A percentile compares a stretch with the other conserved stretches of the same genome.
Conservation (phyloP, 208 protist genomes). For the Leishmania aethiopica region DNA sequence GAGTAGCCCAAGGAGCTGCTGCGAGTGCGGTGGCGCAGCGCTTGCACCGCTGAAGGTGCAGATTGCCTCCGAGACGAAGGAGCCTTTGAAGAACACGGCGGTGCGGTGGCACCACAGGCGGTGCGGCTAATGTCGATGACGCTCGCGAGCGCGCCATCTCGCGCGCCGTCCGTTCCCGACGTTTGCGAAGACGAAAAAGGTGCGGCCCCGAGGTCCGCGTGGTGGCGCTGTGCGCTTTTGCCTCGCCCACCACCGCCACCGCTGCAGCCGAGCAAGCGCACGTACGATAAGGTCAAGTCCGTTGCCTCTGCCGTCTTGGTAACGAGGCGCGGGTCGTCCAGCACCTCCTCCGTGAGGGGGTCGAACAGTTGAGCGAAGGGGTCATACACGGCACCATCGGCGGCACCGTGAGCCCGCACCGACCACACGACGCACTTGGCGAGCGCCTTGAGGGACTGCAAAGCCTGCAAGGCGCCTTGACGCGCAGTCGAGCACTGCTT, state of each 20-base stretch:
- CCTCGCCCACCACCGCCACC: not conserved
- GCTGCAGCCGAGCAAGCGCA: constrained; percentile 29
- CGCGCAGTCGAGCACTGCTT: constrained; percentile 23
- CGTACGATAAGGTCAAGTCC: constrained; percentile 34
- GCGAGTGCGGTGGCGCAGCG: not conserved
- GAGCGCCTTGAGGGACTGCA: constrained; percentile 38
- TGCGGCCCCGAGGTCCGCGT: not conserved
- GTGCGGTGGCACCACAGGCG: not conserved
- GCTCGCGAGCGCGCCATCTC: not conserved
- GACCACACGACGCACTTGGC: constrained; percentile 24
- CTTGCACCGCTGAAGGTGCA: not conserved
- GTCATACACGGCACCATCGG: constrained; percentile 19
- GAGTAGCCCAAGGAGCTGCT: not conserved
- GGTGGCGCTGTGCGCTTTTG: constrained; percentile 1
- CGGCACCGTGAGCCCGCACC: constrained; percentile 10
- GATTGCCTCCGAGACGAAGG: not conserved
- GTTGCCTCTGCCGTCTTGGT: constrained; percentile 58
- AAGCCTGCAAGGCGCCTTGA: constrained; percentile 33
- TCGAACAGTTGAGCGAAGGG: constrained; percentile 31
- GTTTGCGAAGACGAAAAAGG: constrained; percentile 10
- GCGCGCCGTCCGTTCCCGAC: not conserved
- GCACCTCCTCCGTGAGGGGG: constrained; percentile 23
- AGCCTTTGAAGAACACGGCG: not conserved
- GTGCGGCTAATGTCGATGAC: constrained; percentile 7
- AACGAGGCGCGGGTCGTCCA: constrained; percentile 54